Percentiles rank a stretch among this genome's conserved stretches.
phyloP scores from a whole-genome alignment of 2,329 filamentous ascomycete genomes.

The Celoporthe dispersa region DNA sequence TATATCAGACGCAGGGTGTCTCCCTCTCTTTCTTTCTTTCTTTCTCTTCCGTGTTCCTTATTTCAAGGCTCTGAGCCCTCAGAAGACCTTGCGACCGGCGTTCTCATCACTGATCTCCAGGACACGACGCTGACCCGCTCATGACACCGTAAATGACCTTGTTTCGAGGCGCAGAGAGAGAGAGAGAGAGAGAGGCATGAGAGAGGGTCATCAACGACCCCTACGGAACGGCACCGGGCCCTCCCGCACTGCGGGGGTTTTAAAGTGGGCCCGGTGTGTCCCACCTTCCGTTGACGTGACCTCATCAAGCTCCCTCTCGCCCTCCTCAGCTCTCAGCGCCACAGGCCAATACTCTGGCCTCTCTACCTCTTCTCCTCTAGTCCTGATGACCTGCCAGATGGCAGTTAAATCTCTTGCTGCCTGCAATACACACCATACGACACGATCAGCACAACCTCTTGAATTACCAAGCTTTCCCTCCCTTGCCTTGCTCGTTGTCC shows the following conservation, averaged over 20 bases:
- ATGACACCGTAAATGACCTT: too few relatives aligned
- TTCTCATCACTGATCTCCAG: too few relatives aligned
- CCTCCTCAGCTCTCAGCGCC: not conserved
- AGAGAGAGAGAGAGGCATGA: too few relatives aligned
- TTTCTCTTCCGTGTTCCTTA: not conserved
- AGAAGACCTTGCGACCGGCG: too few relatives aligned
- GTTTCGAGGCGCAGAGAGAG: too few relatives aligned
- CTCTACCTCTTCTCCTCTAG: not conserved
- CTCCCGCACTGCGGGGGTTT: not conserved
- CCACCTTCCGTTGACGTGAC: not conserved
- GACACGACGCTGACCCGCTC: too few relatives aligned
- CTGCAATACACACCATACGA: not conserved
- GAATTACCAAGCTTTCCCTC: not conserved
- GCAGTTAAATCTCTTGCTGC: not conserved
- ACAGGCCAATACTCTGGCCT: not conserved
- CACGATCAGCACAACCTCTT: not conserved
- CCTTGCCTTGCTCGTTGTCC: too few relatives aligned
- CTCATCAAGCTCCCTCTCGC: not conserved
- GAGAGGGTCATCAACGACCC: not conserved
- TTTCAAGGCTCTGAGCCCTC: too few relatives aligned
- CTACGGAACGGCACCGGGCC: not conserved
- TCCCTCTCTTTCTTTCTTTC: too few relatives aligned
- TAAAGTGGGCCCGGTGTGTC: not conserved
- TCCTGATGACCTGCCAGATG: not conserved
- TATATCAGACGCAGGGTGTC: too few relatives aligned